Percentiles rank a stretch among this genome's conserved stretches.
These are phyloP conservation scores for Pythium pyrilobum DNA, from an alignment of 352 stramenopile genomes.

Conservation along the genomic window DNA sequence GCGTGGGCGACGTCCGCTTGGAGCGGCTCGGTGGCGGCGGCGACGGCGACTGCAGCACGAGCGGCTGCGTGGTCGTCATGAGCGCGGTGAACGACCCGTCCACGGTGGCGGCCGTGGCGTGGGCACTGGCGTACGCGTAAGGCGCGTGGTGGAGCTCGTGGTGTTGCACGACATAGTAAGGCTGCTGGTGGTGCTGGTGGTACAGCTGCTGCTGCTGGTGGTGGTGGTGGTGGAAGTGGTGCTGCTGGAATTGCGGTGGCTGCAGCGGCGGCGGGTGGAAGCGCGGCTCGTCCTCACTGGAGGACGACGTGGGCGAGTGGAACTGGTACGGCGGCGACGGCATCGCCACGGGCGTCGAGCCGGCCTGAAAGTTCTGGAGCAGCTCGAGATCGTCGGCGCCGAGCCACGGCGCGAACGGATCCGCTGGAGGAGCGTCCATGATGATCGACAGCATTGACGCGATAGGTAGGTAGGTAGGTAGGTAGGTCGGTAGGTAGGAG, in stretches of 20 bases:
- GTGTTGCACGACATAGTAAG: no score
- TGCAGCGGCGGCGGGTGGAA: background rate
- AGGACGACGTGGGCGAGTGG: background rate
- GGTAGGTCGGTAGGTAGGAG: no score
- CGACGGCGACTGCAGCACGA: no score
- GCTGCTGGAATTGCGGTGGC: background rate
- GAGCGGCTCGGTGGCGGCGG: no score
- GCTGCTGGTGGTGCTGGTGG: background rate
- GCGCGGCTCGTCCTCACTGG: background rate
- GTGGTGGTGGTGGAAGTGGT: background rate
- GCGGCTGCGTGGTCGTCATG: no score
- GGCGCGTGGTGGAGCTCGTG: no score
- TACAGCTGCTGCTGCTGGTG: background rate
- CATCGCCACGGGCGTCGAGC: background rate
- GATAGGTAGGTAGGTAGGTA: no score
- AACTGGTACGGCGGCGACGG: background rate
- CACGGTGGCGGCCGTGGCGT: no score
- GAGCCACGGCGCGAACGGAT: slow-evolving; percentile 18
- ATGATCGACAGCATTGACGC: no score
- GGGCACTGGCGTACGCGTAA: no score
- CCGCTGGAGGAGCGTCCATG: slow-evolving; percentile 1
- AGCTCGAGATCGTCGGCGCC: slow-evolving; percentile 17
- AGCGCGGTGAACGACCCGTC: no score
- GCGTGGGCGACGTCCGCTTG: background rate
- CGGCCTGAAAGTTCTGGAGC: slow-evolving; percentile 11